These are phyloP conservation scores for Phytophthora sansomeana DNA, from an alignment of 352 stramenopile species.

Conservation along the genomic window DNA sequence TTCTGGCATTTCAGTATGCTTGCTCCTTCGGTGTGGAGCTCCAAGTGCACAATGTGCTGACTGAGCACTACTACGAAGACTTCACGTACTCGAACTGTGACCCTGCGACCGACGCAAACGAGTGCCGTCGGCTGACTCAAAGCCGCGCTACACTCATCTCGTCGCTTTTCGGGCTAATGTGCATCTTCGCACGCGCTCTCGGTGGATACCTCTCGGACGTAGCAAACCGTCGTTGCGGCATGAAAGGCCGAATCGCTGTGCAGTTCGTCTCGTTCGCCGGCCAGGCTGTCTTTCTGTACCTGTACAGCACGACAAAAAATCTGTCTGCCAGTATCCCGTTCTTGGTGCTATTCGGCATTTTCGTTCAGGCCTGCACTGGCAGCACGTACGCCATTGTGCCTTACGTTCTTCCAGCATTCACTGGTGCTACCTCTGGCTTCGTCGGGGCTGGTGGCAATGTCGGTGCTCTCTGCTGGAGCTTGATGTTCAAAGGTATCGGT, in stretches of 20 bases:
- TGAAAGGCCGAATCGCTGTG: constrained; percentile 86
- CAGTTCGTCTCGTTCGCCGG: constrained; percentile 81
- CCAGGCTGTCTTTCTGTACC: constrained; percentile 82
- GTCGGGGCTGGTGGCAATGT: constrained; percentile 66
- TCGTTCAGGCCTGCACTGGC: constrained; percentile 68
- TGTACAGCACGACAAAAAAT: constrained; percentile 78
- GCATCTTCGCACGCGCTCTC: constrained; percentile 91
- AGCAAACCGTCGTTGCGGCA: constrained; percentile 71
- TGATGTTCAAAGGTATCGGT: constrained; percentile 49
- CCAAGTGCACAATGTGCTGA: constrained; percentile 95
- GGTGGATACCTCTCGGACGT: constrained; percentile 88
- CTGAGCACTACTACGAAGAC: constrained; percentile 90
- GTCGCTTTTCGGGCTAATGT: constrained; percentile 94
- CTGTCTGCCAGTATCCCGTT: constrained; percentile 66
- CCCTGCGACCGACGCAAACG: constrained; percentile 25
- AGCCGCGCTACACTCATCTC: constrained; percentile 82
- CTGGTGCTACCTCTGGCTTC: constrained; percentile 54
- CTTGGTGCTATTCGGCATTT: constrained; percentile 91
- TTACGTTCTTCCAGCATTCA: constrained; percentile 55
- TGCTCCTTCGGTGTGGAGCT: constrained; percentile 95
- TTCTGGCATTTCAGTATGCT: constrained; percentile 92
- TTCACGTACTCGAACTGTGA: constrained; percentile 75
- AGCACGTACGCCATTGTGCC: constrained; percentile 74
- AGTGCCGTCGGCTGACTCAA: constrained; percentile 38
- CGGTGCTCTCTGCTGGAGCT: constrained; percentile 35